phyloP scores from a whole-genome alignment of 2,329 filamentous ascomycete genomes.

The Fonsecaea nubica region DNA sequence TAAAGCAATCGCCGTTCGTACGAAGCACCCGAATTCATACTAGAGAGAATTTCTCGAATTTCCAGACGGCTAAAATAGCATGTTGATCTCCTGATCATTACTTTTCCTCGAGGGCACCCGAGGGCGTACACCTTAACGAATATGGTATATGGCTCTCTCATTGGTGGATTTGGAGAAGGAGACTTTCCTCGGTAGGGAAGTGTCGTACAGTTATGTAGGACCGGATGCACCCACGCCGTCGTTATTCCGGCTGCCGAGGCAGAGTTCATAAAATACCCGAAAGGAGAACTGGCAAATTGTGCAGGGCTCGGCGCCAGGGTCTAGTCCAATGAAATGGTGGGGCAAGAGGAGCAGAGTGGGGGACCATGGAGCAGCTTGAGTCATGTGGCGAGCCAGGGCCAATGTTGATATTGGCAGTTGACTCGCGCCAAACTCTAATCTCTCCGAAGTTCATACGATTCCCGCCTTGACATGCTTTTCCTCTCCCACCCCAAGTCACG shows the following conservation, averaged over 20 bases:
- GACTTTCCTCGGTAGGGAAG: background rate
- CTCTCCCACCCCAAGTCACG: background rate
- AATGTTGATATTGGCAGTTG: background rate
- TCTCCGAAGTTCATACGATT: background rate
- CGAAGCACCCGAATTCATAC: too few species aligned
- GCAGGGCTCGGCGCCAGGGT: background rate
- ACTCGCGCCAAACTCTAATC: conserved; percentile 1
- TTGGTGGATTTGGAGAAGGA: background rate
- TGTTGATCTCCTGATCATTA: background rate
- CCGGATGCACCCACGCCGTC: background rate
- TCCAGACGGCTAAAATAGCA: background rate
- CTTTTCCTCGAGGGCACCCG: background rate
- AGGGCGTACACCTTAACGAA: background rate
- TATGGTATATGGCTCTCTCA: background rate
- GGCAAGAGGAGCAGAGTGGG: background rate
- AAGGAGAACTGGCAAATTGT: background rate
- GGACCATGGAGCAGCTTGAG: background rate
- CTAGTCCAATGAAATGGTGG: background rate
- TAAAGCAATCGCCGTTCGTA: background rate
- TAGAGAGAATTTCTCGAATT: background rate
- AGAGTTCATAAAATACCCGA: background rate
- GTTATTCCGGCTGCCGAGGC: background rate
- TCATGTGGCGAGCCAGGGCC: background rate
- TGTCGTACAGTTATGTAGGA: background rate
- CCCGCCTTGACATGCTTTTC: background rate